Conservation (phyloP, 179 eudicot species). For the Camellia oleifera region DNA sequence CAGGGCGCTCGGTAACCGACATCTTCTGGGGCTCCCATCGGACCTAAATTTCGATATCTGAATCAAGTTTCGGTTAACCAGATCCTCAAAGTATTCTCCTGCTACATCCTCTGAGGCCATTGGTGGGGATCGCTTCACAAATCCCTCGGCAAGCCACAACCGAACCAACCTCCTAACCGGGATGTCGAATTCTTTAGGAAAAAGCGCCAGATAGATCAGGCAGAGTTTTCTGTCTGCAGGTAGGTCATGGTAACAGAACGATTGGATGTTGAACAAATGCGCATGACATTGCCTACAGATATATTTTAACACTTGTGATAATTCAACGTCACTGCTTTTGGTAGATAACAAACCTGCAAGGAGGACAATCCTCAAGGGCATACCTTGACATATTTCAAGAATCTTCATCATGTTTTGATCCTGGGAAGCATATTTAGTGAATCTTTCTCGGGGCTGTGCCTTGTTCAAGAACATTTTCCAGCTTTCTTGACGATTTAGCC, state of each 20-base stretch:
- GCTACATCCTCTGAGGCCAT: slow-evolving; percentile 31
- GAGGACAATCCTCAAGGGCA: slow-evolving; percentile 31
- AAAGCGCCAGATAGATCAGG: slow-evolving; percentile 42
- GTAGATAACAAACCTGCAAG: slow-evolving; percentile 40
- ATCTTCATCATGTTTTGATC: slow-evolving; percentile 11
- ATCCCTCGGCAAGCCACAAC: slow-evolving; percentile 54
- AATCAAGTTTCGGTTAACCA: slow-evolving; percentile 35
- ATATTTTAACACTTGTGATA: slow-evolving; percentile 1
- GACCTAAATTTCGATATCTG: slow-evolving; percentile 41
- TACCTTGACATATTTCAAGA: slow-evolving; percentile 24
- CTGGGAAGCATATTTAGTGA: not conserved
- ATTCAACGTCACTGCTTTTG: slow-evolving; percentile 11
- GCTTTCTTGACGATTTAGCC: slow-evolving; percentile 18
- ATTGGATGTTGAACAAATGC: slow-evolving; percentile 5
- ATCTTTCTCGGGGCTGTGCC: not conserved
- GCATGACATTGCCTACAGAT: too few species aligned
- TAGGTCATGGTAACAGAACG: slow-evolving; percentile 36
- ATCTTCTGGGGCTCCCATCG: slow-evolving; percentile 37
- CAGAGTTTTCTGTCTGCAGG: slow-evolving; percentile 33
- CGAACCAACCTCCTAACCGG: slow-evolving; percentile 38
- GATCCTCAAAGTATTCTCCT: slow-evolving; percentile 31
- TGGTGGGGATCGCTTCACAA: slow-evolving; percentile 23
- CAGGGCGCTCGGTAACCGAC: slow-evolving; percentile 32
- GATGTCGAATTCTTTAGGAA: slow-evolving; percentile 38
- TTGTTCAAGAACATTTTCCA: slow-evolving; percentile 27